Percentiles rank a stretch among this genome's conserved stretches.
phyloP scores from a whole-genome alignment of 192 early-diverging fungal genomes.

The Umbelopsis ramanniana region DNA sequence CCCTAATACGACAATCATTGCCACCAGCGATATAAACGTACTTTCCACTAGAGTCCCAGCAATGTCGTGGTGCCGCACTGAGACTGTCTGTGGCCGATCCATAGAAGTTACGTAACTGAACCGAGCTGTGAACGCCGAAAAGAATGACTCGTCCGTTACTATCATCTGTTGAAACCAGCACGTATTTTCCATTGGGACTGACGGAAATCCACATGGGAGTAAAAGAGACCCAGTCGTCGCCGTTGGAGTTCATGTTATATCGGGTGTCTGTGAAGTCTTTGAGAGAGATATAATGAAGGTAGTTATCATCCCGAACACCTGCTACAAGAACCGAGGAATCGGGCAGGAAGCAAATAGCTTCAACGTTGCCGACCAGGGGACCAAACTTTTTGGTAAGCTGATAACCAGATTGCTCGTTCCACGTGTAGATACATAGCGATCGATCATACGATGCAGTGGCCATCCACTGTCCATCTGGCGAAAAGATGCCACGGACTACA shows the following conservation, averaged over 20 bases:
- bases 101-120: slow-evolving; percentile 66
- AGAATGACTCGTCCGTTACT: slow-evolving; percentile 69
- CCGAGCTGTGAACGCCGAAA: slow-evolving; percentile 47
- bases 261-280: slow-evolving; percentile 34
- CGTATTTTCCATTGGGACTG: slow-evolving; percentile 57
- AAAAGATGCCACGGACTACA: slow-evolving; percentile 65
- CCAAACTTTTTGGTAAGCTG: slow-evolving; percentile 32
- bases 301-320: slow-evolving; percentile 73
- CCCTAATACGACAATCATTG: slow-evolving; percentile 59
- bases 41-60: slow-evolving; percentile 61
- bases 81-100: slow-evolving; percentile 59
- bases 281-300: slow-evolving; percentile 70
- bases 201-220: slow-evolving; percentile 70
- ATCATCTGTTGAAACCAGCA: slow-evolving; percentile 72
- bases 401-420: slow-evolving; percentile 17
- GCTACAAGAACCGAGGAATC: slow-evolving; percentile 50
- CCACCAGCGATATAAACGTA: slow-evolving; percentile 68
- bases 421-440: slow-evolving; percentile 62
- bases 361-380: slow-evolving; percentile 60
- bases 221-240: slow-evolving; percentile 85
- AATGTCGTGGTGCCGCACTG: slow-evolving; percentile 68
- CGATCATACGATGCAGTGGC: slow-evolving; percentile 75
- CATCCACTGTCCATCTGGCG: slow-evolving; percentile 56
- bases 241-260: slow-evolving; percentile 79
- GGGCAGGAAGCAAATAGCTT: slow-evolving; percentile 66